Base-by-base conservation (phyloP, 106 monocot genomes). In the Triglochin maritima region DNA sequence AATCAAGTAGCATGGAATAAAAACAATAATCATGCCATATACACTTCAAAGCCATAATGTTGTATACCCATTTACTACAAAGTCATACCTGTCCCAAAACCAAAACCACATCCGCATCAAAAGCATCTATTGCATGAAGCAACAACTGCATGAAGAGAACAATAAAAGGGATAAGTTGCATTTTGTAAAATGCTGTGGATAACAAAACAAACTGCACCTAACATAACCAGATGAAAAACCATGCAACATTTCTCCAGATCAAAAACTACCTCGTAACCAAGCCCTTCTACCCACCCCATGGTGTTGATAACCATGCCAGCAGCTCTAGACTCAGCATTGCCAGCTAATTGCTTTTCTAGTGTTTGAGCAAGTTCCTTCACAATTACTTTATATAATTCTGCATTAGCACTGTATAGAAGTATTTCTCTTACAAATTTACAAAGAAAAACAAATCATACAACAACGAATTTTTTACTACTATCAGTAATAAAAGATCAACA, bases 301-400 rank as follows among this genome's bases (percentile, higher is more conserved):
- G 98, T 98, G 65, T 98, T 98, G 69, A 98, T 92, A 69, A 98
- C 86, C 98, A 98, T 98, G 46, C 98, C 98, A 57, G 98, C 85
- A 81, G 88, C 92, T 76, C 92, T 86, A 50, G 92, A 88, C 79
- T 98, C 98, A 68, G 80, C 66, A 78, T 98, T 98, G 42, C 92
- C 86, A 10, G 81, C 68, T 60, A 98, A 92, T 60, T 92, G 88
- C 64, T 72, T 89, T 66, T 98, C 98, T 43, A 98, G 66, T 4
- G 88, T 98, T 70, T 78, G 78, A 13, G 92, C 92, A 44, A 98
- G 80, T 72, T 98, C 91, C 79, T 98, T 98, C 48, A 78, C 84
- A 57, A 92, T 85, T 44, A 82, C 84, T 76, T 74, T 98, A 76
- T 98, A 98, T 15, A 88, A 74, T 47, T 98, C 96, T 67, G 71